Evolutionary conservation across 2,329 filamentous ascomycete species (phyloP), one percentile per base, ranked within the genome.

Genomic region (Microascus cirrosus): DNA sequence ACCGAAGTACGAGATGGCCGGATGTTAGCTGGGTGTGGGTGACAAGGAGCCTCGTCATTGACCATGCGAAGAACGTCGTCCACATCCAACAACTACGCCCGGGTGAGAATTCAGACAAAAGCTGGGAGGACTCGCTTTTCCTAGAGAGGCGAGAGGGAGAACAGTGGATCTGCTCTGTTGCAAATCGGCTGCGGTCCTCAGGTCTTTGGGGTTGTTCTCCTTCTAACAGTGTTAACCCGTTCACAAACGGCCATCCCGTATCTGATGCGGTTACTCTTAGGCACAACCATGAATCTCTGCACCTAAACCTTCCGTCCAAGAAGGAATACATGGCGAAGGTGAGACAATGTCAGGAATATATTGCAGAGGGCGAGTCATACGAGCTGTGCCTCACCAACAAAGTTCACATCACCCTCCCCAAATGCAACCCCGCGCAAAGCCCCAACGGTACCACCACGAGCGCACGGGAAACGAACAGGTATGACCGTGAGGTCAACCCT

Each of bases 381-480:
- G 90, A 95, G 67, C 78, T 95, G 7, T 95, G 90, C 63, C 79
- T 95, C 8, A 95, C 90, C 0, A 85, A 84, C 54, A 85, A 90
- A 68, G 90, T 88, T 12, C 78, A 76, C 39, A 81, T 94, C 63
- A 78, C 68, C 22, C 73, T 73, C 2, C 70, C 73, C 0, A 61
- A 63, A 53, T n/a, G 34, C 35, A 52, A 57, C 69, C 61, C 55
- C 62, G 65, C 35, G 73, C 62, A 63, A 66, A 24, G 59, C 64
- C 67, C 70, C 56, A 32, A 3, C 35, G 48, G 45, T 18, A 18
- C 15, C 20, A 18, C n/a, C 32, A 12, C 32, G 13, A 24, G 34
- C n/a, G 8, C 10, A 32, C 20, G n/a, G 4, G 11, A 15, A 61
- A 45, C 1, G 39, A 58, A 57, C 15, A 35, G 32, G 15, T 36